Evolutionary conservation across 2,329 filamentous ascomycete genomes (phyloP), one percentile per base, ranked within the genome.

Genomic region (Teratosphaeria gauchensis): DNA sequence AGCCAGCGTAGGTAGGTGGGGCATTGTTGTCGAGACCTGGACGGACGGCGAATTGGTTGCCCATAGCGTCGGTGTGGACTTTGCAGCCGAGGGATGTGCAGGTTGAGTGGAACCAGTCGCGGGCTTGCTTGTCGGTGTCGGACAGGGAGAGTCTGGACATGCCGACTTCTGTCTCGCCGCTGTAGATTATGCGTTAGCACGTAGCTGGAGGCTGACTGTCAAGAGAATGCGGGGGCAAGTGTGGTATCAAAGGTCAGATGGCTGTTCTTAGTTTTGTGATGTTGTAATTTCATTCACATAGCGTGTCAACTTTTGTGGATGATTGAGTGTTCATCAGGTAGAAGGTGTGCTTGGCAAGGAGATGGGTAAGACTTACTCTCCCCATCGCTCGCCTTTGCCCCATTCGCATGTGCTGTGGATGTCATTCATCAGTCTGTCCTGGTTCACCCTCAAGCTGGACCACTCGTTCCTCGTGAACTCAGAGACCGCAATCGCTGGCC

Each of bases 41-140:
- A 2, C 86, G 80, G 3, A 89, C 78, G 0, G 88, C 87, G 69
- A 92, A 94, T 61, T 87, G 88, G 64, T 92, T 94, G 21, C 89
- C 89, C 83, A 92, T 91, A 30, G 82, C 77, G 69, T 94, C 89
- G 1, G 90, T 73, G 0, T 80, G 85, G 7, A 88, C 78, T 2
- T 79, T 77, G 70, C 89, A 92, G 9, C 85, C 87, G 0, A 91
- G 74, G 0, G 74, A 76, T 65, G 82, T 74, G 1, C 83, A 84
- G 0, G 83, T 85, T 19, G 84, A 71, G 0, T 85, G 79, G 63
- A 94, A 91, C 89, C 89, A 94, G 70, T 89, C 83, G 46, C 89
- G 82, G 12, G 82, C 88, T 65, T 82, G 73, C 68, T 86, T 88
- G 69, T 92, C 89, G 1, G 83, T 77, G 65, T 91, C 84, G 1